phyloP scores from a whole-genome alignment of 345 rosid genomes.

The Brassica carinata region DNA sequence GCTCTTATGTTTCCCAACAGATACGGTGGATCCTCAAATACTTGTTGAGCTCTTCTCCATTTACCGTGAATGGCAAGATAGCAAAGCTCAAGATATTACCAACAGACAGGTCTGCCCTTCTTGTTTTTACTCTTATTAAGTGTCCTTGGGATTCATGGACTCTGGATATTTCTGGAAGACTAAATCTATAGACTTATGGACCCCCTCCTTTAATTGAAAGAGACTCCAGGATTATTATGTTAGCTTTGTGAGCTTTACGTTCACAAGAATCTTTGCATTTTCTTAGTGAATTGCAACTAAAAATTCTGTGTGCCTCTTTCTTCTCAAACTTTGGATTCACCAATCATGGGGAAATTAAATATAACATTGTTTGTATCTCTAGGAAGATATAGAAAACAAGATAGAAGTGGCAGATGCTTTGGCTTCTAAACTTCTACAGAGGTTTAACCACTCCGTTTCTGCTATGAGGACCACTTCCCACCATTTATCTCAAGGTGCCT shows the following conservation, averaged over 20 bases:
- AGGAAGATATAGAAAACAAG: slow-evolving; percentile 94
- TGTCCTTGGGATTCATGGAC: no score
- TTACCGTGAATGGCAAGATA: slow-evolving; percentile 82
- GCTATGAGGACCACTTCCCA: slow-evolving; percentile 77
- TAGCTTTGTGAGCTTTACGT: no score
- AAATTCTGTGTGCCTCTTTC: not conserved
- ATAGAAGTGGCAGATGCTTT: slow-evolving; percentile 93
- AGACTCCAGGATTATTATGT: no score
- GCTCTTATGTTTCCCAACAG: slow-evolving; percentile 48
- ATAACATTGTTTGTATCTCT: slow-evolving; percentile 27
- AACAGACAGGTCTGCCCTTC: slow-evolving; percentile 59
- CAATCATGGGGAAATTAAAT: not conserved
- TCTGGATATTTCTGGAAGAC: no score
- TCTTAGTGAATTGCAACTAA: not conserved
- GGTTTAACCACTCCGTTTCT: slow-evolving; percentile 72
- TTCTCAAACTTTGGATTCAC: not conserved
- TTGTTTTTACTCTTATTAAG: no score
- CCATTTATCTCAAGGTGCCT: slow-evolving; percentile 78
- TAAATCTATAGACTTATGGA: no score
- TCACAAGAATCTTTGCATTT: not conserved
- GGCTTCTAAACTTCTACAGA: slow-evolving; percentile 80
- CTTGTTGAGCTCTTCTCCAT: slow-evolving; percentile 80
- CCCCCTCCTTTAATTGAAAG: no score
- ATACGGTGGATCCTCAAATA: slow-evolving; percentile 74
- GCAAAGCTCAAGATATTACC: slow-evolving; percentile 61